Evolutionary conservation across 768 basidiomycete species (phyloP), one percentile per base, ranked within the genome.

Genomic region (Lenzites betulinus): DNA sequence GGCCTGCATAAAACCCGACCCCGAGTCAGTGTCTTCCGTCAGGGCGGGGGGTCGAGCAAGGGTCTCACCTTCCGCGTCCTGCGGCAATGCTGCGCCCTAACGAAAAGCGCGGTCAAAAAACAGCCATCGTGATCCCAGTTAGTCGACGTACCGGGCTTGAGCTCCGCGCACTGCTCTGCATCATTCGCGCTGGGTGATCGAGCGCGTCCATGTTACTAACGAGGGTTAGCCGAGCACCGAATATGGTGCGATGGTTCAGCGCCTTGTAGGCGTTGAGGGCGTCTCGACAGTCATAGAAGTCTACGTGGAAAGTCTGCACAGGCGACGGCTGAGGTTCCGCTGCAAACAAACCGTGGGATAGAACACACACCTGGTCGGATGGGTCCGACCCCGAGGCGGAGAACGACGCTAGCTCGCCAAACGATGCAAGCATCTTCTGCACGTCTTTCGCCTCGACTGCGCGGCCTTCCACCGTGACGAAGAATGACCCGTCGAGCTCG

Each of bases 201-300:
- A 63, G 47, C 33, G 57, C 57, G 23, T 59, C 55, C 44, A 72
- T 75, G 62, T 76, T 75, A 30, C 74, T 76, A 54, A 75, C 75
- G 50, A 83, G 74, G 15, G 70, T 73, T 26, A 90, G 72, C 51
- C 76, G 79, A 74, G 82, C 79, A 36, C 83, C 85, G 53, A 83
- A 82, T 36, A 83, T 69, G 46, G 74, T 70, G 38, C 78, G 77
- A 2, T 78, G 78, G 48, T 88, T 68, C 20, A 93, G 73, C 46
- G 75, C 75, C 47, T 73, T 70, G 65, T 76, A 80, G 15, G 90
- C 89, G 12, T 69, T 66, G 39, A 77, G 73, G 7, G 88, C 84
- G 39, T 81, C 79, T 25, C 88, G 79, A 26, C 83, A 77, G 67
- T 92, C 89, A 67, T 80, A 88, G 69, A 83, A 93, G 63, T 91